Conservation (phyloP, 164 flowering plant species). For the Vitis cinerea region DNA sequence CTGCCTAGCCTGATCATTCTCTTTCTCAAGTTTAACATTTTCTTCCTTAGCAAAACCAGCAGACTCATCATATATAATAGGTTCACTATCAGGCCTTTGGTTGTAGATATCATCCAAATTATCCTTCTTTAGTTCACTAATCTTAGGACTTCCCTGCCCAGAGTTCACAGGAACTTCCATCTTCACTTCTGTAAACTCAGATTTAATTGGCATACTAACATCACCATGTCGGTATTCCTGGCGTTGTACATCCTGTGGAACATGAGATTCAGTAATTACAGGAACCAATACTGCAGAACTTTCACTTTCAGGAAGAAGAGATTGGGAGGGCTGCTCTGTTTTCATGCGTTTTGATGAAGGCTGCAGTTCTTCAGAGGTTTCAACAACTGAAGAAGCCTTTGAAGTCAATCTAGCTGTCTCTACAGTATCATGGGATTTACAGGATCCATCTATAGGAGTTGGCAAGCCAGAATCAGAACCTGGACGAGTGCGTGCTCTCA, state of each 20-base stretch:
- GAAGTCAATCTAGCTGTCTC: slow-evolving; percentile 26
- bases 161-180: slow-evolving; percentile 37
- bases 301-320: slow-evolving; percentile 30
- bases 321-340: slow-evolving; percentile 46
- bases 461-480: slow-evolving; percentile 21
- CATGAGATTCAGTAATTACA: slow-evolving; percentile 27
- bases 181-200: slow-evolving; percentile 52
- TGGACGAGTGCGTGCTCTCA: slow-evolving; percentile 28
- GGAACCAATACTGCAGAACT: slow-evolving; percentile 8
- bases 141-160: slow-evolving; percentile 32
- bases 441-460: slow-evolving; percentile 16
- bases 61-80: slow-evolving; percentile 34
- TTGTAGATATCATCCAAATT: slow-evolving; percentile 27
- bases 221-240: slow-evolving; percentile 39
- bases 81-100: slow-evolving; percentile 36
- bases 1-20: slow-evolving; percentile 36
- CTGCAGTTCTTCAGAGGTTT: slow-evolving; percentile 43
- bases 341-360: slow-evolving; percentile 56
- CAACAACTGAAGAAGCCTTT: slow-evolving; percentile 29
- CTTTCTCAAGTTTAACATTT: slow-evolving; percentile 40
- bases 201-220: slow-evolving; percentile 27
- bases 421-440: slow-evolving; percentile 35
- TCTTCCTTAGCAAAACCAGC: slow-evolving; percentile 44
- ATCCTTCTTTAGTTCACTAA: slow-evolving; percentile 34
- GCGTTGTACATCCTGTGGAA: slow-evolving; percentile 25